Evolutionary conservation across 2,329 filamentous ascomycete species (phyloP).

Genomic region (Hymenoscyphus albidus): DNA sequence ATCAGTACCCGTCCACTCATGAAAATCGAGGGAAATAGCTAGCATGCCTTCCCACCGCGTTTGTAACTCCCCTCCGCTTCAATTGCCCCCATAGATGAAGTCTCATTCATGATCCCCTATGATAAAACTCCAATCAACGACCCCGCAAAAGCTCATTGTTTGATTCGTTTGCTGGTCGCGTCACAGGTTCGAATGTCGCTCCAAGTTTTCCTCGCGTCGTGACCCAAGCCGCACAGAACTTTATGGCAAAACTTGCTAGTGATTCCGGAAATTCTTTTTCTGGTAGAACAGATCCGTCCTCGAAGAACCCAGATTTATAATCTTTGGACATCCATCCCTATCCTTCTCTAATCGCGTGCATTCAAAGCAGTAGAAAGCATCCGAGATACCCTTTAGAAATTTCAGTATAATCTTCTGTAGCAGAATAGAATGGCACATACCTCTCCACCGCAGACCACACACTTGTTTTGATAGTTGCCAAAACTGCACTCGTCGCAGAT

Average conservation of each 20-base stretch:
- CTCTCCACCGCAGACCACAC: conserved; percentile 95
- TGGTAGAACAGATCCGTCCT: conserved; percentile 73
- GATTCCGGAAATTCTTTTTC: conserved; percentile 68
- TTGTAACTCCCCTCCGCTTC: neutral
- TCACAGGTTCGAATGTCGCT: neutral
- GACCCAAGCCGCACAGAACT: neutral
- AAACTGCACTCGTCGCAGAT: conserved; percentile 99
- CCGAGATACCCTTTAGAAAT: conserved; percentile 69
- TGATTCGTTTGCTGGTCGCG: neutral
- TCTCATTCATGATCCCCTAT: neutral
- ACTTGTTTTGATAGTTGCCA: conserved; percentile 99
- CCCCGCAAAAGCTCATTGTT: neutral
- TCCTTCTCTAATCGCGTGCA: conserved; percentile 97
- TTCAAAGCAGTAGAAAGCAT: conserved; percentile 99
- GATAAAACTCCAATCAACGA: neutral
- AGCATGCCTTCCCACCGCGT: neutral
- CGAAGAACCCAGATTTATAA: conserved; percentile 94
- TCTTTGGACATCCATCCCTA: conserved; percentile 96
- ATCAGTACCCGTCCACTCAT: neutral
- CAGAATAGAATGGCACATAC: conserved; percentile 13
- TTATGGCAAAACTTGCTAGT: conserved; percentile 32
- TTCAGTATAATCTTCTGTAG: conserved; percentile 7
- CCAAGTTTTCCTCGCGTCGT: neutral
- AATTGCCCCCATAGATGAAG: neutral
- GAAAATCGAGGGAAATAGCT: neutral